Evolutionary conservation across 441 rosid genomes (phyloP), one percentile per base, ranked within the genome.

Genomic region (Mallotus japonicus): DNA sequence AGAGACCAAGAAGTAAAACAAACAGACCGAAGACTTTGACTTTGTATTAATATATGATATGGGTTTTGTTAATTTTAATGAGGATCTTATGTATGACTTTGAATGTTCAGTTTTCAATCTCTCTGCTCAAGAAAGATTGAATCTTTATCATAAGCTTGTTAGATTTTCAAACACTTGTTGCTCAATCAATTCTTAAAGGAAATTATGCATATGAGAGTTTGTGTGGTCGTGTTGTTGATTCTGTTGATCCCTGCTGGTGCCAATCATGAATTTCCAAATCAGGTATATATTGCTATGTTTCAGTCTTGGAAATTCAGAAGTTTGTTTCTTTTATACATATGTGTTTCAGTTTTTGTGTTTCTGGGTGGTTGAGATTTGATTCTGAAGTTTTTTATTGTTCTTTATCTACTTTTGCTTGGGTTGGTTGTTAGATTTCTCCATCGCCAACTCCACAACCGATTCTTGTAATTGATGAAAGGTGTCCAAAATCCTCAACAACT

Each of bases 401-500:
- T 10, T 66, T 8, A 8, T 49, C 5, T 65, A 3, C 0, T 19
- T 40, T n/a, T 28, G 32, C 2, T 37, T 24, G 51, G n/a, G 51
- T 17, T 56, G 37, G 0, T 28, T 34, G 59, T 47, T 34, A 71
- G 74, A 51, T 71, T 32, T 49, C 74, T 50, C 74, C 74, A 5
- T 49, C 74, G 4, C 74, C 67, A 17, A 22, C 46, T 40, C 59
- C 67, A 11, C 19, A 32, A 9, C 74, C 67, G 42, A 16, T 58
- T 49, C 50, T n/a, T 8, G 40, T 69, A 50, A 67, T 72, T 40
- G 56, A 69, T 28, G 69, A 62, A 56, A 75, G 73, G 62, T 75
- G 78, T 55, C 54, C 64, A 17, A 20, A 12, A 42, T 56, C 73
- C 15, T 47, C 4, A 5, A 55, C 12, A 53, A 40, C 63, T 46